Conservation (phyloP, 2,329 filamentous ascomycete species). For the Metarhizium sp. region DNA sequence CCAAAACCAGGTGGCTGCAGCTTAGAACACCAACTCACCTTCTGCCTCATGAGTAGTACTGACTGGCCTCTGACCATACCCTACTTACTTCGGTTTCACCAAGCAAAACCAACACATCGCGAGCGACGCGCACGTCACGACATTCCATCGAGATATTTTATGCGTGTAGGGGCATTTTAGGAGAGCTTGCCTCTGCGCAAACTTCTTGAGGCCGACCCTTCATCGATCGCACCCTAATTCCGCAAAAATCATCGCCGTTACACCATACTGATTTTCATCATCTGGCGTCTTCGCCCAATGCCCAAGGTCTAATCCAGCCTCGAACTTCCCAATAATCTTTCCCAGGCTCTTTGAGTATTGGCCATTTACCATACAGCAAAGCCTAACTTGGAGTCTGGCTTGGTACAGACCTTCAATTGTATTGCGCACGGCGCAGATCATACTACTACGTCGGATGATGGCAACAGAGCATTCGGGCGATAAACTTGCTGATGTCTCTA, state of each 20-base stretch:
- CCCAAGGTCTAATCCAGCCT: neutral
- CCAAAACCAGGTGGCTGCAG: slow-evolving; percentile 22
- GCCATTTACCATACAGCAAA: neutral
- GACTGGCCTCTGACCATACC: slow-evolving; percentile 15
- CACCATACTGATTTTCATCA: neutral
- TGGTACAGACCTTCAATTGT: slow-evolving; percentile 7
- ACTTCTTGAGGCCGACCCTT: neutral
- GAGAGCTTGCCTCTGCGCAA: neutral
- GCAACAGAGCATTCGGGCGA: slow-evolving; percentile 50
- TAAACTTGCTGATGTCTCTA: slow-evolving; percentile 44
- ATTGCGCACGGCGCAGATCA: slow-evolving; percentile 19
- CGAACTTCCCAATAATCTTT: neutral
- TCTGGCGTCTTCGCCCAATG: neutral
- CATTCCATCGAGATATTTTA: neutral
- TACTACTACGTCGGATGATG: slow-evolving; percentile 44
- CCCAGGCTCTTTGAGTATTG: neutral
- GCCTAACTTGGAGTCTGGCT: slow-evolving; percentile 11
- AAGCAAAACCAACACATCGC: slow-evolving; percentile 2
- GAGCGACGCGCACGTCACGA: slow-evolving; percentile 1
- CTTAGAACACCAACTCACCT: slow-evolving; percentile 19
- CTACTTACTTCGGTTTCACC: slow-evolving; percentile 8
- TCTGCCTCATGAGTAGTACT: slow-evolving; percentile 19
- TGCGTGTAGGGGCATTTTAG: neutral
- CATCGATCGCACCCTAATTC: neutral
- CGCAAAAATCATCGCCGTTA: neutral